A percentile compares a stretch with the other conserved stretches of the same genome.
These are phyloP conservation scores for Solanum corneliomulleri DNA, from an alignment of 257 asterid species.

Conservation along the genomic window DNA sequence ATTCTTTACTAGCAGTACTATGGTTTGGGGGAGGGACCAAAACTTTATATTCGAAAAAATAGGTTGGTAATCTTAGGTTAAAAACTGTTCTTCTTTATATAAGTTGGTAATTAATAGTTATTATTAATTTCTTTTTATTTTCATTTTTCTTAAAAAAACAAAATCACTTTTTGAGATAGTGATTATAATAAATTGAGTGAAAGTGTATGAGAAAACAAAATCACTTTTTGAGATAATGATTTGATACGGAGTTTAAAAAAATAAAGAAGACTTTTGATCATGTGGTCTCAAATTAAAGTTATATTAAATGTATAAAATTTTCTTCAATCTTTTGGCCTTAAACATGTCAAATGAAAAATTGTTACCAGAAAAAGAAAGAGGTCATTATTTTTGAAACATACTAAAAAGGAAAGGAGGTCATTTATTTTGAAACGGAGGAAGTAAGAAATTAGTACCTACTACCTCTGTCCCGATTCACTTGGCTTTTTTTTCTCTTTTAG, in stretches of 20 bases:
- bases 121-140: background rate
- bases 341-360: rapidly evolving
- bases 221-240: background rate
- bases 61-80: background rate
- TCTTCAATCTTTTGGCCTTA: no score
- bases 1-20: background rate
- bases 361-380: no score
- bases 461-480: no score
- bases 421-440: no score
- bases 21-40: background rate
- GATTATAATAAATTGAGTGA: background rate
- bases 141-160: background rate
- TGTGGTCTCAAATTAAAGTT: no score
- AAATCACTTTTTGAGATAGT: background rate
- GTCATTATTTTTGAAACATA: no score
- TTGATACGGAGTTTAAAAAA: no score
- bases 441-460: no score
- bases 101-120: background rate
- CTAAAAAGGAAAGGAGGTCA: no score
- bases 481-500: no score
- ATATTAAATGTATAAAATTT: no score
- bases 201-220: background rate
- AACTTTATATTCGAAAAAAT: background rate
- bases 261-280: no score
- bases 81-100: background rate